Conservation (phyloP, 768 basidiomycete genomes). For the Termitomyces sp. region DNA sequence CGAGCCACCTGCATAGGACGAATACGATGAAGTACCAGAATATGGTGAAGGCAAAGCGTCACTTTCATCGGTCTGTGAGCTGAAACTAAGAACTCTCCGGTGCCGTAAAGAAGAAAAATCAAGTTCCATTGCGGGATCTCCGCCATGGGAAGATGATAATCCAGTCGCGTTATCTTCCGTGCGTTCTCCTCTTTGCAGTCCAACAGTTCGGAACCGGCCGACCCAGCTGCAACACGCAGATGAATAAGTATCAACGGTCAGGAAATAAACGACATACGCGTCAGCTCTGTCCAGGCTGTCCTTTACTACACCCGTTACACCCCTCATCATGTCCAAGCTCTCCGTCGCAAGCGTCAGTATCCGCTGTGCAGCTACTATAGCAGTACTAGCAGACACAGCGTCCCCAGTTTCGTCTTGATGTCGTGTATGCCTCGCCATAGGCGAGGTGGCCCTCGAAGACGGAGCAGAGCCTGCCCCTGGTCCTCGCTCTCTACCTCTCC, state of each 20-base stretch:
- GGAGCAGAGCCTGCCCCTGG: constrained; percentile 22
- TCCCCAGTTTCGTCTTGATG: constrained; percentile 13
- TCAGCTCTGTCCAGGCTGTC: constrained; percentile 87
- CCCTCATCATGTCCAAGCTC: constrained; percentile 88
- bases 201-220: background rate
- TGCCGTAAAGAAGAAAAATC: constrained; percentile 9
- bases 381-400: constrained; percentile 41
- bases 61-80: constrained; percentile 16
- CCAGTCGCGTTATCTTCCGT: background rate
- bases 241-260: background rate
- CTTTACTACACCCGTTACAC: constrained; percentile 82
- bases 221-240: background rate
- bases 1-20: constrained; percentile 19
- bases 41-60: constrained; percentile 20
- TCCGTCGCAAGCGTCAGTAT: constrained; percentile 84
- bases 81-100: constrained; percentile 9
- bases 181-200: background rate
- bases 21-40: constrained; percentile 23
- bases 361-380: constrained; percentile 70
- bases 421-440: constrained; percentile 14
- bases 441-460: constrained; percentile 23
- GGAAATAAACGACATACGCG: constrained; percentile 41
- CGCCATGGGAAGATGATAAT: background rate
- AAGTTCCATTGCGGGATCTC: constrained; percentile 5
- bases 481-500: constrained; percentile 34